These are phyloP conservation scores for Heimioporus sp. DNA, from an alignment of 768 basidiomycete genomes.

Conservation along the genomic window DNA sequence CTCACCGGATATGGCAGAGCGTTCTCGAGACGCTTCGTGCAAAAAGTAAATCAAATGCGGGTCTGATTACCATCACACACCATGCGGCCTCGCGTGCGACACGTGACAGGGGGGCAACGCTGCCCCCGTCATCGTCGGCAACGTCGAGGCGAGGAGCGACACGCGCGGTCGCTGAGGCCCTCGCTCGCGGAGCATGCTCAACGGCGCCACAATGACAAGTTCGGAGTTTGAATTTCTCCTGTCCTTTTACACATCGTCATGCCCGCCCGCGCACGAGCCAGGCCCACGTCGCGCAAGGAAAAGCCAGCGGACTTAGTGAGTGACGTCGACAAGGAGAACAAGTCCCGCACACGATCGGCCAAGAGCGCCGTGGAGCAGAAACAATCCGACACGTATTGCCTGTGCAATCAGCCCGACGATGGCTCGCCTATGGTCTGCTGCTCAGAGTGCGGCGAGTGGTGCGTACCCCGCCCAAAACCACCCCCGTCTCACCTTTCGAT, in stretches of 20 bases:
- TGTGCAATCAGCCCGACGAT: slow-evolving; percentile 68
- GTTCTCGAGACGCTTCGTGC: neutral
- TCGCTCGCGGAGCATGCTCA: neutral
- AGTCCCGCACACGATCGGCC: neutral
- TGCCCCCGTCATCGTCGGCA: neutral
- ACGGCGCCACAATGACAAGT: slow-evolving; percentile 23
- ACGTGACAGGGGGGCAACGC: slow-evolving; percentile 8
- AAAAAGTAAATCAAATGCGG: slow-evolving; percentile 10
- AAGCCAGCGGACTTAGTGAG: slow-evolving; percentile 16
- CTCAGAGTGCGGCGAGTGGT: slow-evolving; percentile 72
- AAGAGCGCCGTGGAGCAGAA: too few relatives aligned
- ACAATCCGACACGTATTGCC: slow-evolving; percentile 38
- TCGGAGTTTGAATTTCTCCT: slow-evolving; percentile 34
- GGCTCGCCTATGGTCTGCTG: slow-evolving; percentile 82
- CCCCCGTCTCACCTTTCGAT: slow-evolving; percentile 4
- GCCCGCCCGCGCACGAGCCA: slow-evolving; percentile 48
- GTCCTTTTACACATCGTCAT: slow-evolving; percentile 33
- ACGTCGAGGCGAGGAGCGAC: too few relatives aligned
- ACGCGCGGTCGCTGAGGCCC: too few relatives aligned
- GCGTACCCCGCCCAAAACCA: slow-evolving; percentile 20
- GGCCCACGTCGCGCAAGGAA: slow-evolving; percentile 29
- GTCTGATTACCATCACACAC: neutral
- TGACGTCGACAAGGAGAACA: slow-evolving; percentile 34
- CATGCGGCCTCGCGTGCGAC: slow-evolving; percentile 7
- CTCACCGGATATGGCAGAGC: slow-evolving; percentile 12